Evolutionary conservation across 2,329 filamentous ascomycete genomes (phyloP), one percentile per base, ranked within the genome.

Genomic region (Kalaharituber pfeilii): DNA sequence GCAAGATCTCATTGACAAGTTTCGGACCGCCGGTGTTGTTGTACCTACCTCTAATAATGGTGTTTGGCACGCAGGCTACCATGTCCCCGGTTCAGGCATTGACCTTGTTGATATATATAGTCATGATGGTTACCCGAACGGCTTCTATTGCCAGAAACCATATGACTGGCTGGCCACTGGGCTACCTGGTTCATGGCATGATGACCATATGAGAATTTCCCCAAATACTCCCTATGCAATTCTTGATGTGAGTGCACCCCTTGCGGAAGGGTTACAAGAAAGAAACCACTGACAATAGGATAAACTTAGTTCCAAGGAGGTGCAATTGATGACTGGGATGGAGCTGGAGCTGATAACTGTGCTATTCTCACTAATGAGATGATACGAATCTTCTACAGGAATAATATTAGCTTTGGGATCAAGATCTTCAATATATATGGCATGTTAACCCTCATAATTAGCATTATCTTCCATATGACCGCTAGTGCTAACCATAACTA

Each of bases 381-480:
- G 58, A 78, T 83, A 57, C 72, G 84, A 15, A 80, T 91, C 0
- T 86, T 87, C 64, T 84, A 86, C 67, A 89, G 88, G 72, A 85
- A 86, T 60, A 73, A 79, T 51, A 76, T 80, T 52, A 77, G 78
- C 33, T 76, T 80, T 15, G 80, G 79, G 0, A 75, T 80, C 2
- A 78, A 76, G 0, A 76, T 89, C 6, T 70, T 86, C 55, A 87
- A 80, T 60, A 64, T 86, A 1, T 88, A 87, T n/a, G n/a, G n/a
- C 66, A 88, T 88, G 84, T 78, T 79, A 64, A 60, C 66, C 57
- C 5, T 3, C 29, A 18, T 8, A 29, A 45, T 1, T 6, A 5
- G 18, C 3, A 36, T 45, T 20, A 11, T 13, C 20, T 22, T 22
- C 42, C 2, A 36, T 36, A 36, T 36, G 9, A 9, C n/a, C 30